Evolutionary conservation across 805 yeast species (phyloP).

Genomic region (Ogataea pilisensis): DNA sequence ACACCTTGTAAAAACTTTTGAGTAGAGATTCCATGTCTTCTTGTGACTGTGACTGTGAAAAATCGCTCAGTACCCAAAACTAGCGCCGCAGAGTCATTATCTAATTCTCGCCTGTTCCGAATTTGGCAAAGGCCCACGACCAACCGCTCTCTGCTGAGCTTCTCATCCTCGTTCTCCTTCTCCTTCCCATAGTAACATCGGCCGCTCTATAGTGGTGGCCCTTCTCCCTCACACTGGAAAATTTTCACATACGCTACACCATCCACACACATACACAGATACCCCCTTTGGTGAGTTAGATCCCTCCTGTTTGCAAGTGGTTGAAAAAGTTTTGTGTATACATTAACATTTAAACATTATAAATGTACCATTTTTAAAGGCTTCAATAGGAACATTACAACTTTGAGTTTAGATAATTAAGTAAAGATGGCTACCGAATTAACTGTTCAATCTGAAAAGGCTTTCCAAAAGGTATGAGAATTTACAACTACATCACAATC

Average conservation of each 20-base stretch:
- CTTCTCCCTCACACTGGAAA: slow-evolving; percentile 6
- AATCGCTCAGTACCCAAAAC: too few relatives aligned
- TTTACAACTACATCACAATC: neutral
- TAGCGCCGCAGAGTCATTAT: neutral
- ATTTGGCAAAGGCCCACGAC: neutral
- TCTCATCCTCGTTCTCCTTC: neutral
- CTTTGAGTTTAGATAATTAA: slow-evolving; percentile 16
- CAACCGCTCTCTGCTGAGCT: neutral
- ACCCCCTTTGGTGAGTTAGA: too few relatives aligned
- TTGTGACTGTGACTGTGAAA: neutral
- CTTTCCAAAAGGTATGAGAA: slow-evolving; percentile 97
- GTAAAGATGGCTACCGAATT: slow-evolving; percentile 96
- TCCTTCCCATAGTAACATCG: neutral
- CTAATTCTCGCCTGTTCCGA: too few relatives aligned
- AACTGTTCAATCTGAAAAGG: slow-evolving; percentile 99
- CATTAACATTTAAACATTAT: neutral
- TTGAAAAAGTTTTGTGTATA: slow-evolving; percentile 1
- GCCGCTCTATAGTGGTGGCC: neutral
- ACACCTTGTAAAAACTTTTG: too few relatives aligned
- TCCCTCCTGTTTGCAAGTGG: neutral
- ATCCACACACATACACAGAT: neutral
- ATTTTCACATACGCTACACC: slow-evolving; percentile 4
- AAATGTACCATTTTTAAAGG: neutral
- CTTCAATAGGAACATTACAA: too few relatives aligned
- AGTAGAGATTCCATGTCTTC: too few relatives aligned